Evolutionary conservation across 129 eudicot genomes (phyloP), one percentile per base, ranked within the genome.

Genomic region (Flaveria robusta): DNA sequence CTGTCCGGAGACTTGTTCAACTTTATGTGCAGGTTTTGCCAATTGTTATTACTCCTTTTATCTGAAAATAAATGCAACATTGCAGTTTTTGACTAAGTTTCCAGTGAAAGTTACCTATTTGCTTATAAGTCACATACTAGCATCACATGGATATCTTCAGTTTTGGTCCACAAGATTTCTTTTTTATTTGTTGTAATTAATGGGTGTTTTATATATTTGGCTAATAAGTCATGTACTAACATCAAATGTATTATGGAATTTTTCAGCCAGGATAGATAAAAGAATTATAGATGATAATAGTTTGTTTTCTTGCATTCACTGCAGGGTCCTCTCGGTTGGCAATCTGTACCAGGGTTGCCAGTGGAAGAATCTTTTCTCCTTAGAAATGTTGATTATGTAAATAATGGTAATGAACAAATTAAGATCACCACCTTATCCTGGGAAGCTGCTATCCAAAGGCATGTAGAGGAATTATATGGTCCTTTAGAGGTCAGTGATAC

Each of bases 241-340:
- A 51, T n/a, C 9, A 65, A 19, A 66, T 34, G 39, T 34, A 34
- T 34, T 34, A 20, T 16, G 46, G 68, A 77, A 12, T 42, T 77
- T 54, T 68, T 41, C 23, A 16, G 3, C 16, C 52, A 56, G 24
- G 31, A 66, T 39, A 24, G 16, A n/a, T 13, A n/a, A 54, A 43
- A n/a, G 47, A 68, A 24, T 37, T 55, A 8, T 42, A 65, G 65
- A 64, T 68, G 74, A 54, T 77, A 68, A 69, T 51, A 24, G 18
- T 56, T 54, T 24, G 50, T 55, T 29, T 63, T 78, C 64, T 69
- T 78, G 52, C 81, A 39, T 74, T 66, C 45, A 10, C 66, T 59
- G 71, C 87, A 93, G 98, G 98, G 98, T 59, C 98, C 98, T 78
- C 84, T 93, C 63, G 98, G 97, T 56, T 91, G 96, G 92, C 97